Evolutionary conservation across 2,329 filamentous ascomycete genomes (phyloP), one percentile per base, ranked within the genome.

Genomic region (Trichoderma afroharzianum): DNA sequence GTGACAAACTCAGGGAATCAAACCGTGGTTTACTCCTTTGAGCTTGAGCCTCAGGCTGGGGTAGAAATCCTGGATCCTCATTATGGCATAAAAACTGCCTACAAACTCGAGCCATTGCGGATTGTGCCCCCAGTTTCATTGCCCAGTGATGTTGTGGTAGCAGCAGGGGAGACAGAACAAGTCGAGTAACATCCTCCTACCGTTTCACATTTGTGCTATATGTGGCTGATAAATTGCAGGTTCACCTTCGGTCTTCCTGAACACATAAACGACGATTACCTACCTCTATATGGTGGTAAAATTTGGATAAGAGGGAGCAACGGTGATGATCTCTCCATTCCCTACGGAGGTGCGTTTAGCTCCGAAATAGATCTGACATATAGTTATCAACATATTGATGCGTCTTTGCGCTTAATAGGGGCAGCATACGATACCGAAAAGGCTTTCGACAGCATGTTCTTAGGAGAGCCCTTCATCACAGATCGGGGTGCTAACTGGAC

Each of bases 241-340:
- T 75, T 81, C 33, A 68, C 57, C 5, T 82, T 82, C 69, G 73
- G 70, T 7, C 74, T 77, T 11, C 80, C 80, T 1, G 72, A 77
- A 3, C 61, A 36, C 18, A 73, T 80, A 21, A 72, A 78, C 28
- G 80, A 81, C 21, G 77, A 81, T 28, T 76, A 77, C 55, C 74
- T 85, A 57, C 83, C 83, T 0, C 73, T 85, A 5, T 85, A 85
- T 71, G 80, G 82, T 50, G 84, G 84, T 24, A 85, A 85, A 73
- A 76, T 85, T 26, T 78, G 81, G 70, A 74, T 86, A 24, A 77
- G 76, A 5, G 81, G 81, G n/a, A 78, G 79, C 57, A 81, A 82
- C 43, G 80, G 80, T 8, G 84, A 85, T 68, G 74, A 78, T 14
- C 76, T 85, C 2, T 80, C 80, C 8, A 79, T 85, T 24, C 83